Evolutionary conservation across 805 yeast genomes (phyloP), one percentile per base, ranked within the genome.

Genomic region (Hanseniaspora valbyensis): DNA sequence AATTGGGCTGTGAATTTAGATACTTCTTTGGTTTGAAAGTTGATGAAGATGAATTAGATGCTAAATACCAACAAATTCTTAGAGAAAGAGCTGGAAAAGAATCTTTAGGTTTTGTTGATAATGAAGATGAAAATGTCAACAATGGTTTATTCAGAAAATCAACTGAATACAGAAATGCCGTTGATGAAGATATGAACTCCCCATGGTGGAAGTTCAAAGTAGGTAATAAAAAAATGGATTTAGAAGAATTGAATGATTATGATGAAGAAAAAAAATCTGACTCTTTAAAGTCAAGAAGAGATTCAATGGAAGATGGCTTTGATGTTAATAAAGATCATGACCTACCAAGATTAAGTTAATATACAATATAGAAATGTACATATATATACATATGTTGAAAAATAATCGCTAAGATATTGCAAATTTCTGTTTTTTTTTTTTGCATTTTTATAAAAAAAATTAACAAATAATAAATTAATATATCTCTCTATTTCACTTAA

Each of bases 171-270:
- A 13, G 36, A 19, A 26, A 16, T 7, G 29, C 28, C 8, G 4
- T 44, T 10, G 14, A 7, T 14, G 12, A 44, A n/a, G 32, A 44
- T 5, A 26, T 18, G 3, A 18, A 14, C 1, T 7, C 26, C 4
- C 42, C 49, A 26, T 44, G 49, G 42, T 44, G 49, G 49, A 36
- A 44, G 12, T 44, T 44, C 18, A 42, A 16, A 4, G 7, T 13
- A 7, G 34, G 12, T 26, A 34, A 13, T 19, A 44, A 34, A 13
- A 24, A 33, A 18, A 12, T n/a, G 7, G 48, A 44, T 9, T 8
- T 8, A 3, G 33, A 24, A 16, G 19, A 29, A 29, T 21, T 42
- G n/a, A 14, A 36, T 9, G 36, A 33, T 12, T 21, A 10, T 29
- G 29, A 22, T 28, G 12, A 25, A 34, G n/a, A 36, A 24, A 8